phyloP scores from a whole-genome alignment of 2,329 filamentous ascomycete genomes.

The Amylocarpus encephaloides region DNA sequence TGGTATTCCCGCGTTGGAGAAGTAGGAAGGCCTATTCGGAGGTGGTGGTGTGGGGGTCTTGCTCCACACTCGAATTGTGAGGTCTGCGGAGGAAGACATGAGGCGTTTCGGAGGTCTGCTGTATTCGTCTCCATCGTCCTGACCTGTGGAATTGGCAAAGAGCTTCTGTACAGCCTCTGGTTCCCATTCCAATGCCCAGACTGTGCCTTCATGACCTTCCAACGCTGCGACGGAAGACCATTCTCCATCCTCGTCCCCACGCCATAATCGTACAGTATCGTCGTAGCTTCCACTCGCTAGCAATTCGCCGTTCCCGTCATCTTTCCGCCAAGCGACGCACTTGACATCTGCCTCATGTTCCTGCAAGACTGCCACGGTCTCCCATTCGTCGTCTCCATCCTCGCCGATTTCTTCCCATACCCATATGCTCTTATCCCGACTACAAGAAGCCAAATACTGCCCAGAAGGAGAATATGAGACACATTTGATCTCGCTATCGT shows the following conservation, averaged over 20 bases:
- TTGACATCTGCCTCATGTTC: constrained; percentile 97
- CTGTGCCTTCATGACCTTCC: constrained; percentile 74
- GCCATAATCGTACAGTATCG: constrained; percentile 79
- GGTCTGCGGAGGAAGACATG: constrained; percentile 79
- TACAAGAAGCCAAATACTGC: constrained; percentile 80
- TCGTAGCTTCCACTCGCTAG: constrained; percentile 93
- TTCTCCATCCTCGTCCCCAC: constrained; percentile 67
- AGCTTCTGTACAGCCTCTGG: constrained; percentile 28
- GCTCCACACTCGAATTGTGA: constrained; percentile 73
- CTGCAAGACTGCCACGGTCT: constrained; percentile 89
- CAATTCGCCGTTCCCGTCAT: constrained; percentile 57
- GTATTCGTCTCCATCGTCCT: constrained; percentile 30
- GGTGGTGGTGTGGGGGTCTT: constrained; percentile 35
- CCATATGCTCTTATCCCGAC: constrained; percentile 91
- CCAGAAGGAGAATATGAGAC: constrained; percentile 69
- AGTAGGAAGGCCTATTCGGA: constrained; percentile 25
- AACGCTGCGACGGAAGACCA: constrained; percentile 86
- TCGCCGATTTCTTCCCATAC: constrained; percentile 89
- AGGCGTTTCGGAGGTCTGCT: constrained; percentile 51
- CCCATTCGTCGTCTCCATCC: constrained; percentile 87
- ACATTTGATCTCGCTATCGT: constrained; percentile 87
- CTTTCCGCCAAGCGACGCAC: constrained; percentile 84
- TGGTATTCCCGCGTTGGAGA: constrained; percentile 56
- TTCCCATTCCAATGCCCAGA: constrained; percentile 82
- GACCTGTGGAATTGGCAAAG: constrained; percentile 6